Conservation (phyloP, 192 early-diverging fungal genomes). For the Gamsiella multidivaricata region DNA sequence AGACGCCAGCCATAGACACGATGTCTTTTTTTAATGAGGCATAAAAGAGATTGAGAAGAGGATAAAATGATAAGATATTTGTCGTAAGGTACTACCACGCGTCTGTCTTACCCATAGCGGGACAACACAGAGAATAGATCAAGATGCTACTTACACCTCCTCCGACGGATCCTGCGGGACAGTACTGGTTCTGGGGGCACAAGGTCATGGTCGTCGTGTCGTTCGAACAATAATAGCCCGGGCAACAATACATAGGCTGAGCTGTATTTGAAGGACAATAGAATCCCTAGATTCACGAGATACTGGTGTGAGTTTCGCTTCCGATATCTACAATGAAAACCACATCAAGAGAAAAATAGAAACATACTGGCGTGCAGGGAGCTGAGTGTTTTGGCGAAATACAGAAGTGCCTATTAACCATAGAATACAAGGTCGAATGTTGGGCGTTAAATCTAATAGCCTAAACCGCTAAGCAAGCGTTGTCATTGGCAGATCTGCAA, state of each 20-base stretch:
- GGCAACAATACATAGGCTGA: conserved; percentile 71
- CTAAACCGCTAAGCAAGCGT: too few species aligned
- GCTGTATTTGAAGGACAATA: conserved; percentile 62
- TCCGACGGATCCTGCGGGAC: conserved; percentile 60
- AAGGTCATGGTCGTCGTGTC: conserved; percentile 53
- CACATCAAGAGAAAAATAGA: neutral
- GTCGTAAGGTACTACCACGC: too few species aligned
- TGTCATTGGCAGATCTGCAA: too few species aligned
- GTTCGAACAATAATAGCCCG: conserved; percentile 66
- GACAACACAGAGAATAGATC: neutral
- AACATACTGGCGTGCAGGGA: conserved; percentile 36
- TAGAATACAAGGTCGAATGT: too few species aligned
- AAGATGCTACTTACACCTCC: conserved; percentile 16
- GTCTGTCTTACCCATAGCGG: too few species aligned
- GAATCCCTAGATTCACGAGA: conserved; percentile 64
- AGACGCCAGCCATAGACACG: conserved; percentile 33
- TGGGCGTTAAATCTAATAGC: too few species aligned
- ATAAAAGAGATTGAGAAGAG: neutral
- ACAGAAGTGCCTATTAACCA: conserved; percentile 23
- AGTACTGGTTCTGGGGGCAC: conserved; percentile 68
- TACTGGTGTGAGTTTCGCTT: too few species aligned
- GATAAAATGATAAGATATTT: too few species aligned
- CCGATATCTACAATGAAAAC: too few species aligned
- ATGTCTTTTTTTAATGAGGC: conserved; percentile 3
- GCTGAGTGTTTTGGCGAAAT: conserved; percentile 43